Evolutionary conservation across 345 rosid genomes (phyloP), one percentile per base, ranked within the genome.

Genomic region (Pugionium dolabratum): DNA sequence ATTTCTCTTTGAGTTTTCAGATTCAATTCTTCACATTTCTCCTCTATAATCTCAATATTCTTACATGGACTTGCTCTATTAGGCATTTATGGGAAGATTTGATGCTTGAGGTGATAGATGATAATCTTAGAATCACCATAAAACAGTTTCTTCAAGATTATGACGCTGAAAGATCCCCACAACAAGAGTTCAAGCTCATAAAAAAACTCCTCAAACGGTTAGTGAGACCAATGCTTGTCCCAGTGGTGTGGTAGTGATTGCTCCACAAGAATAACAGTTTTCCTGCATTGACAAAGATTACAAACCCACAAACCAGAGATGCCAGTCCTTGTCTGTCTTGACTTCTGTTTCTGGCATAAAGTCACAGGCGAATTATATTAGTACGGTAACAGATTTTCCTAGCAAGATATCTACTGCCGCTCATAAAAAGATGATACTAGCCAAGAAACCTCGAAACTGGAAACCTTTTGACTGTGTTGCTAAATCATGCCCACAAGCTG

Each of bases 31-130:
- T n/a, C n/a, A n/a, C n/a, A n/a, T n/a, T n/a, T n/a, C n/a, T n/a
- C n/a, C n/a, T n/a, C n/a, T n/a, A n/a, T n/a, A n/a, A n/a, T n/a
- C n/a, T n/a, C n/a, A n/a, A n/a, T n/a, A n/a, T n/a, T n/a, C n/a
- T n/a, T n/a, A n/a, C n/a, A 28, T 91, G 96, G 90, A 83, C 85
- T 75, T 85, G 79, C 46, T 52, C 71, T 42, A 37, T 51, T 51
- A 46, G 32, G 59, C 32, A 47, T 50, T 55, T 69, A 60, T 79
- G 83, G 78, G 64, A 75, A 72, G 68, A 52, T 44, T 73, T 91
- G 79, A 65, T 84, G 29, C 35, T 48, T 51, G 84, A 83, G 62
- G 86, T 83, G 46, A 80, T 88, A 59, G 44, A 33, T 53, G 86
- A 85, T 57, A 81, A 80, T 62, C 59, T 78, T 39, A 59, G 55